Evolutionary conservation across 2,329 filamentous ascomycete species (phyloP).

Genomic region (Fusarium fracticaudum): DNA sequence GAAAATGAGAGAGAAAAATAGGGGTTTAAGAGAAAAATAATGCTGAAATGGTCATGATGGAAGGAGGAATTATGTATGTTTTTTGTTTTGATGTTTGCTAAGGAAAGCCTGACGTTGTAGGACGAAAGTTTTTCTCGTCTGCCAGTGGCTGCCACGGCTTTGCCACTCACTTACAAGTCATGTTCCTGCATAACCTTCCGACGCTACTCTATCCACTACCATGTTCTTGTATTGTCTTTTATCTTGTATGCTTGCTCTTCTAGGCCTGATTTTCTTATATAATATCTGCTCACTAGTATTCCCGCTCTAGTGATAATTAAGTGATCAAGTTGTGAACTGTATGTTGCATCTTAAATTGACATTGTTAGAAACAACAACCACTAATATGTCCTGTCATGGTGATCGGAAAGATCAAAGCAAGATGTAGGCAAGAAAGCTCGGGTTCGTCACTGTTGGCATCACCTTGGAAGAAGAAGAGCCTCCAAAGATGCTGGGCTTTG

Average conservation of each 20-base stretch:
- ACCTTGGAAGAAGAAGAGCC: not conserved
- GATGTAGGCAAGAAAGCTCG: too few species aligned
- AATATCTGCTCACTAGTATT: too few species aligned
- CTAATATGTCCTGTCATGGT: too few species aligned
- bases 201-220: not conserved
- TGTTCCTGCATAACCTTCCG: not conserved
- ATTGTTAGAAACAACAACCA: too few species aligned
- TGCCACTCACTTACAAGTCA: not conserved
- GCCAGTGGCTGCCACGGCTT: not conserved
- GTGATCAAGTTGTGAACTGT: too few species aligned
- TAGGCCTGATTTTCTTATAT: too few species aligned
- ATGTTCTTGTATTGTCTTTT: not conserved
- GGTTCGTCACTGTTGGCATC: too few species aligned
- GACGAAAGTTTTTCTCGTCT: not conserved
- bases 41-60: rapidly evolving
- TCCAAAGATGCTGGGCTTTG: not conserved
- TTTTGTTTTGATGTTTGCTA: not conserved
- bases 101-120: not conserved
- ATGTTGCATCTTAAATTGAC: too few species aligned
- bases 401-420: too few species aligned
- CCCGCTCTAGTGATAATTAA: too few species aligned
- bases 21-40: too few species aligned
- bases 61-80: not conserved
- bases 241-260: too few species aligned
- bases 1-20: not conserved